phyloP scores from a whole-genome alignment of 495 filamentous ascomycete species.

The Massariosphaeria phaeospora region DNA sequence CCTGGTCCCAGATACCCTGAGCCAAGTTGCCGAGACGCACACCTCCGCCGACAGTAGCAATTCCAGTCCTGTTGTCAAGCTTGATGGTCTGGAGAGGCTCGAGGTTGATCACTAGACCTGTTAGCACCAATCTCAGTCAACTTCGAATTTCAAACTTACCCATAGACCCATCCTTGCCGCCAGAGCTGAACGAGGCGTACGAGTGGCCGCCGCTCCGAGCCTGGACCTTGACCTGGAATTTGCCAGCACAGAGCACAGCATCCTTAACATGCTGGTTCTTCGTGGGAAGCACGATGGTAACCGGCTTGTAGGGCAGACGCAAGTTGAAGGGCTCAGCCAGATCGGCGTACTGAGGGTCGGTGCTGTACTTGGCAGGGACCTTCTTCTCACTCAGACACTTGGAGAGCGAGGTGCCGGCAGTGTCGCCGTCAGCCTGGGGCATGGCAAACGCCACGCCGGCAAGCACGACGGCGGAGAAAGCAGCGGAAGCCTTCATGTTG shows the following conservation, averaged over 20 bases:
- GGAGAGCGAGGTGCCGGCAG: neutral
- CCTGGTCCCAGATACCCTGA: conserved; percentile 53
- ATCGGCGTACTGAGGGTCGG: conserved; percentile 5
- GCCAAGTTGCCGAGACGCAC: conserved; percentile 58
- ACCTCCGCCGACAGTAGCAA: conserved; percentile 64
- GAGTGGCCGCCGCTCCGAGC: conserved; percentile 70
- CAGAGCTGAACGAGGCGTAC: conserved; percentile 55
- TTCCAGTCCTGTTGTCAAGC: conserved; percentile 50
- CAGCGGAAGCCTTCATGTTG: too few relatives aligned
- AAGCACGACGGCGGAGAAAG: neutral
- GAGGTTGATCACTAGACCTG: conserved; percentile 49
- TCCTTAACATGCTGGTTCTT: conserved; percentile 55
- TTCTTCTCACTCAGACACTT: conserved; percentile 20
- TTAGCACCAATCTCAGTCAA: neutral
- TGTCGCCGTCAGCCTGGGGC: neutral
- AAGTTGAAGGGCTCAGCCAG: conserved; percentile 56
- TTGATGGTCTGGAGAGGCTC: conserved; percentile 46
- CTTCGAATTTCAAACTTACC: neutral
- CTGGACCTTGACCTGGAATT: conserved; percentile 59
- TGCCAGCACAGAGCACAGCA: conserved; percentile 56
- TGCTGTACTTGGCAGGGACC: conserved; percentile 1
- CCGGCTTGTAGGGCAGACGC: conserved; percentile 55
- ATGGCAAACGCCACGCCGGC: neutral
- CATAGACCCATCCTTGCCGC: conserved; percentile 52
- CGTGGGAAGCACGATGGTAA: conserved; percentile 58